Evolutionary conservation across 1,139 yeast genomes (phyloP).

Genomic region (Candida tetrigidarum): DNA sequence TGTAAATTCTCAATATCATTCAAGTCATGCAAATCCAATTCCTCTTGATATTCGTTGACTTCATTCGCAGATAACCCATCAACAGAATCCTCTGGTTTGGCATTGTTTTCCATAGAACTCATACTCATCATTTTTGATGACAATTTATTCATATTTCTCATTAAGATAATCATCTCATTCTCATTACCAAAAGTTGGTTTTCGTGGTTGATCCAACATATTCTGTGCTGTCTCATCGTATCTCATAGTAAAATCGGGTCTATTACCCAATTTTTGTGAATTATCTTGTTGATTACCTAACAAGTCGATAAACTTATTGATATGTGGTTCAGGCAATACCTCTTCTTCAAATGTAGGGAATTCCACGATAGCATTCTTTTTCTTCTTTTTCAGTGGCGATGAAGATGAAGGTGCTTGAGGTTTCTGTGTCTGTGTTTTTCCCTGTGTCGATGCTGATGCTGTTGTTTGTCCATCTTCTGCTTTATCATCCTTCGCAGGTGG

Average conservation of each 20-base stretch:
- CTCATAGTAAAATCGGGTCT: conserved; percentile 91
- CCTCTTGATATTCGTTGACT: conserved; percentile 45
- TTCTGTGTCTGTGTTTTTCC: no score
- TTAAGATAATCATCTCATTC: conserved; percentile 69
- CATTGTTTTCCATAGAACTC: conserved; percentile 22
- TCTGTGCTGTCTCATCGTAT: conserved; percentile 49
- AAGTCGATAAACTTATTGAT: conserved; percentile 72
- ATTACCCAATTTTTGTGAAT: conserved; percentile 77
- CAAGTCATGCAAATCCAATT: conserved; percentile 65
- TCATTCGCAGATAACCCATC: conserved; percentile 31
- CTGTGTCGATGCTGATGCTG: conserved; percentile 9
- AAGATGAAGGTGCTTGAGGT: conserved; percentile 15
- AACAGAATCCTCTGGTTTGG: conserved; percentile 15
- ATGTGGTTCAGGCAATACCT: conserved; percentile 13
- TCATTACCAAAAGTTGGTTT: conserved; percentile 18
- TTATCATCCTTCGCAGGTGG: no score
- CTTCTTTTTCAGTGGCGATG: conserved; percentile 5
- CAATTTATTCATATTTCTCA: conserved; percentile 87
- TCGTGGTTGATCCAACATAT: conserved; percentile 20
- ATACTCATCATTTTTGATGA: conserved; percentile 80
- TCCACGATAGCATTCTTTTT: conserved; percentile 8
- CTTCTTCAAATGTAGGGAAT: neutral
- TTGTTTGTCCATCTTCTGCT: neutral
- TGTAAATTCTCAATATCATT: conserved; percentile 53
- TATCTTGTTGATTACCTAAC: conserved; percentile 80